phyloP scores from a whole-genome alignment of 2,329 filamentous ascomycete species.

The Helotiales sp. region DNA sequence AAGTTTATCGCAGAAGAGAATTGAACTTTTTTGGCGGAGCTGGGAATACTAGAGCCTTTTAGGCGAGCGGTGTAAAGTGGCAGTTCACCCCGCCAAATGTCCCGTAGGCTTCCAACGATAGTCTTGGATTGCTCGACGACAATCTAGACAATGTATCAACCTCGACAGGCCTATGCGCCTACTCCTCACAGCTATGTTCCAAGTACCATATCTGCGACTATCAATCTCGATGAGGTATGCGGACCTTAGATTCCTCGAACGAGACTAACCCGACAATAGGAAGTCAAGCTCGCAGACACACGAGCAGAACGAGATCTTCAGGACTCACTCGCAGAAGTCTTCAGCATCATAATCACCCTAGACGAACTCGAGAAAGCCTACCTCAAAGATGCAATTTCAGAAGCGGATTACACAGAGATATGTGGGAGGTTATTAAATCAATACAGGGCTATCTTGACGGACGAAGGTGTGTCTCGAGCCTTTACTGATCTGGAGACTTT shows the following conservation, averaged over 20 bases:
- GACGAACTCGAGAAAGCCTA: slow-evolving; percentile 97
- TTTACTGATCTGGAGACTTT: slow-evolving; percentile 90
- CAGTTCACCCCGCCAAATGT: slow-evolving; percentile 7
- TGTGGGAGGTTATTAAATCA: slow-evolving; percentile 93
- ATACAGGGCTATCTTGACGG: slow-evolving; percentile 90
- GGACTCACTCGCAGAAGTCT: slow-evolving; percentile 94
- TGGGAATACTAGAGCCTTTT: slow-evolving; percentile 8
- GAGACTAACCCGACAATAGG: slow-evolving; percentile 50
- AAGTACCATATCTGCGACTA: slow-evolving; percentile 81
- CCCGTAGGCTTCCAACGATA: background rate
- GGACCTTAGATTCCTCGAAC: background rate
- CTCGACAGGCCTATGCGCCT: slow-evolving; percentile 38
- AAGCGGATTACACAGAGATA: slow-evolving; percentile 92
- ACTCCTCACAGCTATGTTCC: slow-evolving; percentile 73
- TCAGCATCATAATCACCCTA: slow-evolving; percentile 94
- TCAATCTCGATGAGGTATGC: slow-evolving; percentile 86
- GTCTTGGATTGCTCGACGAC: background rate
- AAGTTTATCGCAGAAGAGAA: background rate
- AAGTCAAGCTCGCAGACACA: slow-evolving; percentile 88
- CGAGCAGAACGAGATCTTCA: slow-evolving; percentile 89
- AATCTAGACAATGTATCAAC: slow-evolving; percentile 32
- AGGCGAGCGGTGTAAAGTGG: slow-evolving; percentile 14
- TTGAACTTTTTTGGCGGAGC: slow-evolving; percentile 21
- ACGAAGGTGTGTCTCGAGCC: slow-evolving; percentile 85
- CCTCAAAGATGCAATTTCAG: slow-evolving; percentile 89